Evolutionary conservation across 805 yeast species (phyloP), one percentile per base, ranked within the genome.

Genomic region (Wickerhamia fluorescens): DNA sequence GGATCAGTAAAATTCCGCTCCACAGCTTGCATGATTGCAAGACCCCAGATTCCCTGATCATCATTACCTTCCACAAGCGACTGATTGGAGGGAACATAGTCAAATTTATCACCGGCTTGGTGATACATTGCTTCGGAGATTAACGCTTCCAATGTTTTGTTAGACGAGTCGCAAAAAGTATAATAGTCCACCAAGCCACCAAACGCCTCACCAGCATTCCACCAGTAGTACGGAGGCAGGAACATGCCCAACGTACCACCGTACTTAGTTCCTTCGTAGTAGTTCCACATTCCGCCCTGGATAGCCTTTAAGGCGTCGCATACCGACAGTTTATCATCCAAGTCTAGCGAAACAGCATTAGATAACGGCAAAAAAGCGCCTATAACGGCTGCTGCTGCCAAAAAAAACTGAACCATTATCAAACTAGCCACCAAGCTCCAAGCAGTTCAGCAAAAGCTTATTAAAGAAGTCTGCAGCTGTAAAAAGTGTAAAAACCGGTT

Each of bases 41-140:
- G 45, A 2, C 68, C 70, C 72, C 72, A 66, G n/a, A 66, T 68
- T 30, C 70, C 72, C 46, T 66, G 72, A 49, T 66, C 72, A 55
- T 66, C 72, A 39, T 66, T 66, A 38, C 71, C 72, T 40, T 66
- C 72, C 13, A 65, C 55, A 52, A 65, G 47, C 9, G 68, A 54
- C 42, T 62, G 70, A 38, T 66, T 66, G n/a, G 56, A 38, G 6
- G 71, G 71, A 42, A 66, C 56, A 35, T 62, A 65, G 45, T 66
- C 52, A 36, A 38, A 52, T 33, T 58, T 44, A 4, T 38, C 45
- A n/a, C 71, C 71, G 1, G 65, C 57, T 36, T 66, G 73, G 28
- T 53, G 56, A 37, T 43, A 55, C 62, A 68, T 63, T 8, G 59
- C 73, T 17, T 58, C 55, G 19, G 34, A 48, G 16, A 68, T 48